Evolutionary conservation across 352 stramenopile species (phyloP), one percentile per base, ranked within the genome.

Genomic region (Thraustotheca clavata): DNA sequence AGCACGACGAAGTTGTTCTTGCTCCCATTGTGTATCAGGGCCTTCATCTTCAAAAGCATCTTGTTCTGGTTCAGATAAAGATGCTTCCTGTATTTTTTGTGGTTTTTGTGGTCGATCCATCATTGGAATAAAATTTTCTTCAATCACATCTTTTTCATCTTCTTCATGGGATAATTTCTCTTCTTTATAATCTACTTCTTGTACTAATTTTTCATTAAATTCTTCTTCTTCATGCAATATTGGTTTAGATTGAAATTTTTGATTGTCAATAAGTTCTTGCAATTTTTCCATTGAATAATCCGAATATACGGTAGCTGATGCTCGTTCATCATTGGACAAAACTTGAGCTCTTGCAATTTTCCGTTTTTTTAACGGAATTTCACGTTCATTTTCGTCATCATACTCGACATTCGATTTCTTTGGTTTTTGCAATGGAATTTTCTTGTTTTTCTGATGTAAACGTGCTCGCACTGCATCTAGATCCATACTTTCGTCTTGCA

Each of bases 381-480:
- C n/a, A 33, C 41, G 57, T 18, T 11, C 57, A 36, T 49, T 27
- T 12, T 49, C 41, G 33, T 65, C 57, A 41, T 63, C 57, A 6
- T 39, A 20, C 31, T 31, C 20, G 7, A 65, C 36, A 14, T 1
- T 1, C n/a, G 29, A 46, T 27, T 38, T 35, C 32, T 60, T 60
- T 14, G 50, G 5, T n/a, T 39, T 55, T 4, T 20, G 52, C 8
- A 46, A 33, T 16, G 36, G 12, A 18, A 65, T 41, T 32, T 65
- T 65, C 39, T 49, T 50, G 35, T 65, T 29, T 22, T 65, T 65
- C 57, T 55, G 31, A 40, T 65, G 20, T 29, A 65, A 18, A 34
- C 57, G 57, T 4, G 26, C 11, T 9, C 38, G 57, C 26, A 65
- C 38, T 8, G 57, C 57, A 11, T 38, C 57, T 14, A 65, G 31